phyloP scores from a whole-genome alignment of 129 eudicot species.

The Solidago caesia region DNA sequence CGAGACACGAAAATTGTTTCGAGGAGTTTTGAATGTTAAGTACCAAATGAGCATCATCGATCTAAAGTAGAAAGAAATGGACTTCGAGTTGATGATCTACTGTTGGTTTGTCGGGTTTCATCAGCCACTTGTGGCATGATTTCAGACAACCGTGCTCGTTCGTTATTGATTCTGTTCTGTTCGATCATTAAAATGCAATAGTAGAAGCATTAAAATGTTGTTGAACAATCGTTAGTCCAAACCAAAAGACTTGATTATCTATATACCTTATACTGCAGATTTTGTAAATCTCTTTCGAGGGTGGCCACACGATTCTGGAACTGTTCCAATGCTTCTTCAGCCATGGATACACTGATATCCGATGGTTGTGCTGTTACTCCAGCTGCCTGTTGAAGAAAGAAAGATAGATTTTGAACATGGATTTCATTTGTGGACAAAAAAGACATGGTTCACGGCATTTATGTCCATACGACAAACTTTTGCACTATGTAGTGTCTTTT shows the following conservation, averaged over 20 bases:
- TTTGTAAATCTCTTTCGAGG: constrained; percentile 66
- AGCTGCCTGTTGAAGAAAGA: constrained; percentile 50
- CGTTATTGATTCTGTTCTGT: constrained; percentile 66
- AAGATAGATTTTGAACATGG: neutral
- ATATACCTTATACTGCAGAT: constrained; percentile 63
- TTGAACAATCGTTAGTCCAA: neutral
- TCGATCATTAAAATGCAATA: constrained; percentile 20
- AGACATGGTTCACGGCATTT: neutral
- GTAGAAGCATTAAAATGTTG: neutral
- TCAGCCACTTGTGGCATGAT: constrained; percentile 55
- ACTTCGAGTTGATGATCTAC: constrained; percentile 39
- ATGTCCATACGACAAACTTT: neutral
- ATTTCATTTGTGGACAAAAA: neutral
- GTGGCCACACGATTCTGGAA: constrained; percentile 46
- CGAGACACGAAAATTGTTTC: neutral
- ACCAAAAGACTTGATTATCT: neutral
- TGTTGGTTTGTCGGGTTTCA: constrained; percentile 37
- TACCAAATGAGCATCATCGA: constrained; percentile 37
- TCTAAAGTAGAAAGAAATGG: constrained; percentile 65
- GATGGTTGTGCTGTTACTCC: constrained; percentile 57
- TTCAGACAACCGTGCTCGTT: constrained; percentile 63
- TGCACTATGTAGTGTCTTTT: neutral
- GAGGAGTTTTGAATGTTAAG: constrained; percentile 20
- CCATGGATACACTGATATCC: constrained; percentile 47
- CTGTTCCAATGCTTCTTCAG: constrained; percentile 81